Percentiles rank a stretch among this genome's conserved stretches.
phyloP scores from a whole-genome alignment of 805 yeast species.

The Starmerella floricola region DNA sequence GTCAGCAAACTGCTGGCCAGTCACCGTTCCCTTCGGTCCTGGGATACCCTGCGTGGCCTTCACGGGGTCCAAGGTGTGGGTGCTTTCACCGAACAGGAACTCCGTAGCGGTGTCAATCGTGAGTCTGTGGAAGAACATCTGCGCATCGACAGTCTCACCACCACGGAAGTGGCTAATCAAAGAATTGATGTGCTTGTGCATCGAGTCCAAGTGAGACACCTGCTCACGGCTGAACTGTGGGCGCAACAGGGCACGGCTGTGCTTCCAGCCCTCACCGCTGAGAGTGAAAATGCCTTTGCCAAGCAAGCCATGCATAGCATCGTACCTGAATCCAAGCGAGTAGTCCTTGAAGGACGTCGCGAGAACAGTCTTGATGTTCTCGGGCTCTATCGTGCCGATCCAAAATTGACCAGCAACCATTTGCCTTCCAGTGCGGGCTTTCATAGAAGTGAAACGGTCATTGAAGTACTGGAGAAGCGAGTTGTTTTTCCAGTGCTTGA shows the following conservation, averaged over 20 bases:
- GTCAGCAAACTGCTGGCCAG: slow-evolving; percentile 23
- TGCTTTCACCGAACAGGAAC: slow-evolving; percentile 25
- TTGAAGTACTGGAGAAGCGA: slow-evolving; percentile 11
- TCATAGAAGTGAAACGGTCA: slow-evolving; percentile 1
- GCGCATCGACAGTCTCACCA: slow-evolving; percentile 21
- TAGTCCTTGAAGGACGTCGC: slow-evolving; percentile 25
- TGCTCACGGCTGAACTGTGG: slow-evolving; percentile 26
- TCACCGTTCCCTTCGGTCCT: slow-evolving; percentile 20
- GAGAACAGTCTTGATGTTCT: slow-evolving; percentile 23
- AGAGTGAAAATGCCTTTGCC: slow-evolving; percentile 27
- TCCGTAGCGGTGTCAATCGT: slow-evolving; percentile 26
- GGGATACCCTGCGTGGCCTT: slow-evolving; percentile 12
- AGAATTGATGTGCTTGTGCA: slow-evolving; percentile 22
- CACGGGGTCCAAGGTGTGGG: slow-evolving; percentile 20
- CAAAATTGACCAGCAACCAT: slow-evolving; percentile 15
- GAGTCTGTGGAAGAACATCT: slow-evolving; percentile 19
- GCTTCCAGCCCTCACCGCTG: slow-evolving; percentile 27
- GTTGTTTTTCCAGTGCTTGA: slow-evolving; percentile 3
- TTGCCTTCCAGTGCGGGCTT: slow-evolving; percentile 9
- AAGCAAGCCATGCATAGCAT: slow-evolving; percentile 19
- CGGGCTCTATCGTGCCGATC: slow-evolving; percentile 24
- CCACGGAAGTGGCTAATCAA: slow-evolving; percentile 16
- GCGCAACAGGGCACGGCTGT: slow-evolving; percentile 25
- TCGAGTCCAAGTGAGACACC: slow-evolving; percentile 20
- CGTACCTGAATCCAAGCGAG: slow-evolving; percentile 24